These are phyloP conservation scores for Friedmanniomyces simplex DNA, from an alignment of 495 filamentous ascomycete genomes.

Conservation along the genomic window DNA sequence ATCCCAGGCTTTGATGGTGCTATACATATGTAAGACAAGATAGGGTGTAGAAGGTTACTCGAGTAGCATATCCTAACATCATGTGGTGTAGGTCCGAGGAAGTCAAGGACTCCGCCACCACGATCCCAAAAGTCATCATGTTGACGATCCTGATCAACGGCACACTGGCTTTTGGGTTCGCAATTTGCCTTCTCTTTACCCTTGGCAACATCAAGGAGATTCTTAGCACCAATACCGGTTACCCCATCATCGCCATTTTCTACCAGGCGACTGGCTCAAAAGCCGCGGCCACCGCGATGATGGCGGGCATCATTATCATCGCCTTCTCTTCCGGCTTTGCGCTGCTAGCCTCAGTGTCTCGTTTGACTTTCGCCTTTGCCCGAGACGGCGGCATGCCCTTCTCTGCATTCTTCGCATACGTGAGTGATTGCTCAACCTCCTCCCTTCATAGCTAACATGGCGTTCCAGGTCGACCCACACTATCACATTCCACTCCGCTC, in stretches of 20 bases:
- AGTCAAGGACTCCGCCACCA: neutral
- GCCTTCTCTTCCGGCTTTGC: neutral
- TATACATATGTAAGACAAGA: slow-evolving; percentile 13
- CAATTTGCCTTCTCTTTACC: slow-evolving; percentile 6
- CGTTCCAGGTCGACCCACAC: slow-evolving; percentile 4
- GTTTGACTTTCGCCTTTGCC: slow-evolving; percentile 8
- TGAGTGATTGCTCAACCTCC: too few relatives aligned
- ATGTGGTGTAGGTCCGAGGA: too few relatives aligned
- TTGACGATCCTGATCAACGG: slow-evolving; percentile 13
- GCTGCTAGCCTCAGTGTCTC: slow-evolving; percentile 8
- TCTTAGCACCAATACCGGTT: neutral
- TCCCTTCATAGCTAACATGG: neutral
- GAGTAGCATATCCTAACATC: too few relatives aligned
- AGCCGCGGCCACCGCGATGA: slow-evolving; percentile 3
- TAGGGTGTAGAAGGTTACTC: too few relatives aligned
- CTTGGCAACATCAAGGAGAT: slow-evolving; percentile 4
- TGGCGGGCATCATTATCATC: neutral
- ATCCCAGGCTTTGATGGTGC: slow-evolving; percentile 11
- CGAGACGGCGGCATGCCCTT: slow-evolving; percentile 16
- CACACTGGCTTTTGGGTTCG: neutral
- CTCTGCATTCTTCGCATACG: slow-evolving; percentile 11
- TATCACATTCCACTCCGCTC: neutral
- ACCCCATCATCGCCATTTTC: slow-evolving; percentile 14
- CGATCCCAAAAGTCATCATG: slow-evolving; percentile 2
- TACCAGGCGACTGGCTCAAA: slow-evolving; percentile 6